Evolutionary conservation across 306 rosid species (phyloP).

Genomic region (Aeschynomene evenia): DNA sequence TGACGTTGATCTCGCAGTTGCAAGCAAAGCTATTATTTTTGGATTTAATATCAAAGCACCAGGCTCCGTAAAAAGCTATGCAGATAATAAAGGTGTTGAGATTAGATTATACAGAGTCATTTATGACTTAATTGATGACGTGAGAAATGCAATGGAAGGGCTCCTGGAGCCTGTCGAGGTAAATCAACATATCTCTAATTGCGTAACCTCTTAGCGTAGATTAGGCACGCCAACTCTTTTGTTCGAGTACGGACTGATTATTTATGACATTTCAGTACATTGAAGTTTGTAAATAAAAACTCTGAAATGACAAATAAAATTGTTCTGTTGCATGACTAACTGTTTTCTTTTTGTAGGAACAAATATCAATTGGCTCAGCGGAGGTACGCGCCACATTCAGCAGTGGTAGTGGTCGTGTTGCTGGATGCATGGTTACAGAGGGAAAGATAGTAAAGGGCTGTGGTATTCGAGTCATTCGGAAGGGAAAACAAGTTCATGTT

Average conservation of each 20-base stretch:
- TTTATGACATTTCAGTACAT: constrained; percentile 7
- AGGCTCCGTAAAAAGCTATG: constrained; percentile 82
- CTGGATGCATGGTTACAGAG: constrained; percentile 89
- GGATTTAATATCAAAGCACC: constrained; percentile 84
- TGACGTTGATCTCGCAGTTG: constrained; percentile 92
- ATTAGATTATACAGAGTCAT: constrained; percentile 88
- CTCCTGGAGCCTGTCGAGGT: constrained; percentile 88
- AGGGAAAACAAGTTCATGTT: constrained; percentile 57
- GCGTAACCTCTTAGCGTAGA: background rate
- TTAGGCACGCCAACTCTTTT: constrained; percentile 12
- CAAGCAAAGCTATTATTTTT: constrained; percentile 81
- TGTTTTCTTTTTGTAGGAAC: constrained; percentile 61
- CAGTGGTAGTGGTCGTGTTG: constrained; percentile 94
- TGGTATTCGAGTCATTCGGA: constrained; percentile 75
- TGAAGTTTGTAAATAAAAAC: background rate
- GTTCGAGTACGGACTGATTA: constrained; percentile 5
- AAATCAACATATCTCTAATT: constrained; percentile 30
- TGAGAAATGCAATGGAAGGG: constrained; percentile 97
- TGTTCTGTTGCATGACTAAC: constrained; percentile 20
- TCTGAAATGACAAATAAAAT: background rate
- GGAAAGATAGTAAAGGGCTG: constrained; percentile 78
- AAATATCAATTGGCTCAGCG: constrained; percentile 73
- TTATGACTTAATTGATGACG: constrained; percentile 89
- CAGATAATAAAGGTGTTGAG: constrained; percentile 85
- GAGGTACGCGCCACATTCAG: constrained; percentile 84